A percentile compares a stretch with the other conserved stretches of the same genome.
Evolutionary conservation across 257 asterid genomes (phyloP).

Genomic region (Eucommia ulmoides): DNA sequence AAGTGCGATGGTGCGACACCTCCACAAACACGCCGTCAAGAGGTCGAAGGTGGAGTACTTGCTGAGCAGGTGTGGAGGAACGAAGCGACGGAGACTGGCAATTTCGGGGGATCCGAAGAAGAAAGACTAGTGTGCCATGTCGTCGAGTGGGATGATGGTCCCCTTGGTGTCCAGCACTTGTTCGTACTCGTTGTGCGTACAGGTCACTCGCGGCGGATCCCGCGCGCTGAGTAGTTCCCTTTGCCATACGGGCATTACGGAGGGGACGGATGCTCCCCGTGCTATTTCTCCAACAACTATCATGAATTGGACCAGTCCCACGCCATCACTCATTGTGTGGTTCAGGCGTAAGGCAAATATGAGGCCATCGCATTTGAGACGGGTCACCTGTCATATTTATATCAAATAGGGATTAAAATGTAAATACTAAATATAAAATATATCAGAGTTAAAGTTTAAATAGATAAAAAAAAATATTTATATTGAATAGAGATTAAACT

Average conservation of each 20-base stretch:
- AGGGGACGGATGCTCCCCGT: constrained; percentile 31
- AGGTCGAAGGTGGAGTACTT: constrained; percentile 32
- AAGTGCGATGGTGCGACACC: constrained; percentile 34
- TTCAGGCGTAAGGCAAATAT: constrained; percentile 47
- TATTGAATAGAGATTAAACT: too few species aligned
- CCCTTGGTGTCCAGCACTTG: constrained; percentile 23
- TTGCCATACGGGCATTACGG: constrained; percentile 43
- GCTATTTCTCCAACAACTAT: constrained; percentile 50
- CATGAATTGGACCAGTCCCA: constrained; percentile 57
- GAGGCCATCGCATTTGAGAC: constrained; percentile 53
- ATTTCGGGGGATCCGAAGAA: constrained; percentile 30
- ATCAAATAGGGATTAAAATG: too few species aligned
- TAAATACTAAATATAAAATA: too few species aligned
- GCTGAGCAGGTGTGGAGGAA: constrained; percentile 23
- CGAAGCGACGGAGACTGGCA: constrained; percentile 22
- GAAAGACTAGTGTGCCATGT: constrained; percentile 3
- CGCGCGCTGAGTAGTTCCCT: constrained; percentile 44
- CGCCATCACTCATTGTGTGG: constrained; percentile 57
- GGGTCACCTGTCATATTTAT: constrained; percentile 45
- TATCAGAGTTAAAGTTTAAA: too few species aligned
- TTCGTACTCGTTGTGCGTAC: constrained; percentile 40
- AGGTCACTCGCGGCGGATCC: constrained; percentile 26
- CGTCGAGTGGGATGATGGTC: constrained; percentile 26
- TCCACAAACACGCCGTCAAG: constrained; percentile 42
- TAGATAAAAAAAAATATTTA: too few species aligned